Base-by-base conservation (phyloP, 371 early-diverging fungal genomes). In the Rhizomucor pusillus region DNA sequence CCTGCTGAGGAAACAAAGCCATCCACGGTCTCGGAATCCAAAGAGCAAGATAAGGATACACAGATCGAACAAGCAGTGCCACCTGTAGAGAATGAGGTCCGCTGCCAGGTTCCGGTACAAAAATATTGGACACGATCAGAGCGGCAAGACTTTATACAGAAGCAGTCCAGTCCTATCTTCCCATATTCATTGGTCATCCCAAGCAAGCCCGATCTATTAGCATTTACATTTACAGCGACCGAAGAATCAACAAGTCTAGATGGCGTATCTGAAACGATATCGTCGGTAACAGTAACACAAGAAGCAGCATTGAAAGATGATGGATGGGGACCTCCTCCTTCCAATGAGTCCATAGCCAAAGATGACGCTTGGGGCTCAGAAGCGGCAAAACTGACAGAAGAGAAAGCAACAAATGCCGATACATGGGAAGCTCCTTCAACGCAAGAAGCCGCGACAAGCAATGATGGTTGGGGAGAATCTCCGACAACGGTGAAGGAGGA, bases 161-260 rank as follows among this genome's bases (percentile, higher is more conserved):
- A 59, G n/a, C 58, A 65, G 0, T 14, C 44, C 10, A 43, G 57
- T 4, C 62, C 70, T 3, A 63, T 73, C 29, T 29, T 29, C 7
- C 29, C 29, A 29, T 5, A 29, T 29, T 29, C 29, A 3, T 29
- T 29, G 29, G 29, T 29, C 7, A 29, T 29, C 7, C 29, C 29
- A 29, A 29, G 7, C 29, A 29, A 29, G 7, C 29, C 29, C 7
- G 29, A 3, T 3, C 7, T 29, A 29, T 7, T 29, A 7, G 29
- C 29, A 29, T 29, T 29, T 29, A 29, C 29, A 29, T 29, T 29
- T 29, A 7, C 29, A 29, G 3, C 29, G 29, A 29, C 3, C 29
- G 29, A 29, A 29, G 29, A 29, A 29, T 7, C 29, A 29, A 29
- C 29, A 7, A 29, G 3, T 29, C 7, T 7, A 29, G 29, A 29